Conservation (phyloP, 768 basidiomycete genomes). For the Auricularia cornea region DNA sequence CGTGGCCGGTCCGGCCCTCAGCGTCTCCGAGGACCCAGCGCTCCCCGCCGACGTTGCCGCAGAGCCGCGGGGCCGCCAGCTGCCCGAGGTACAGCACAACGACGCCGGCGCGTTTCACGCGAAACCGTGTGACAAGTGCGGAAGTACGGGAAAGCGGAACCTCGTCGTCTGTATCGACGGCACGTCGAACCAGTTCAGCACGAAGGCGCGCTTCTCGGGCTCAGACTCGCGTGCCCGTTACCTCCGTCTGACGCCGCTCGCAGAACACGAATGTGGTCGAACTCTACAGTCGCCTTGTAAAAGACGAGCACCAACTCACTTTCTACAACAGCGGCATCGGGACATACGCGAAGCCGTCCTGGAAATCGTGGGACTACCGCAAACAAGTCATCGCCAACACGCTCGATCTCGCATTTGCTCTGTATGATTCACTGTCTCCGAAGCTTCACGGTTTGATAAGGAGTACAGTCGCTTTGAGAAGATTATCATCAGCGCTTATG, state of each 20-base stretch:
- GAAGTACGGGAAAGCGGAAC: no score
- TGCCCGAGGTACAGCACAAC: no score
- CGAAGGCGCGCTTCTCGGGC: conserved; percentile 7
- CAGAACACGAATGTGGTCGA: conserved; percentile 38
- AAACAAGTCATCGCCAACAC: conserved; percentile 17
- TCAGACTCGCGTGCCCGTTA: neutral
- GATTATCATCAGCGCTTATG: conserved; percentile 28
- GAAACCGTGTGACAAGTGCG: no score
- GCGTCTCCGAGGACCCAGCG: no score
- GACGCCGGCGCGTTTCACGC: no score
- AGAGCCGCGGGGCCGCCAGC: no score
- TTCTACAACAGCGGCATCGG: conserved; percentile 38
- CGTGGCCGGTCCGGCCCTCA: no score
- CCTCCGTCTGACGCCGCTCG: neutral
- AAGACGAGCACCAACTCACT: conserved; percentile 26
- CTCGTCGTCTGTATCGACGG: conserved; percentile 16
- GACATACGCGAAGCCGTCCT: conserved; percentile 22
- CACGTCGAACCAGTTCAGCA: conserved; percentile 22
- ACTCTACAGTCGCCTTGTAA: conserved; percentile 27
- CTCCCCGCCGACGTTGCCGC: no score
- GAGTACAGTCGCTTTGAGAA: conserved; percentile 14
- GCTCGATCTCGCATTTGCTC: conserved; percentile 30
- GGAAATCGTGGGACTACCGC: conserved; percentile 11
- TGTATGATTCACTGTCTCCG: conserved; percentile 19
- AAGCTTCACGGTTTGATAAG: neutral